phyloP scores from a whole-genome alignment of 441 rosid species.

The Bocquillonia castaneifolia region DNA sequence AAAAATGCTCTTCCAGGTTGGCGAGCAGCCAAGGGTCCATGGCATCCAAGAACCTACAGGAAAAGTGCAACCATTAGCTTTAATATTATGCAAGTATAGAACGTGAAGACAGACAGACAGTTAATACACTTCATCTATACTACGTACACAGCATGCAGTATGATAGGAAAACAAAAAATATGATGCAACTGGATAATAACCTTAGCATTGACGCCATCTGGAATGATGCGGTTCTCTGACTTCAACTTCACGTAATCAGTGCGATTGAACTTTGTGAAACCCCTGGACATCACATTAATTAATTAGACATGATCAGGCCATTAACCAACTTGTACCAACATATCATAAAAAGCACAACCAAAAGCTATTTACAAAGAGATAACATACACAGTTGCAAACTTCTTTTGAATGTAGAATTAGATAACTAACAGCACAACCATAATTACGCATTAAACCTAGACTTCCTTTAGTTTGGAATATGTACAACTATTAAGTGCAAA shows the following conservation, averaged over 20 bases:
- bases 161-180: background rate
- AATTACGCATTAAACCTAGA: too few species aligned
- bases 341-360: background rate
- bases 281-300: constrained; percentile 43
- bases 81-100: too few species aligned
- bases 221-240: constrained; percentile 55
- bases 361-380: too few species aligned
- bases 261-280: constrained; percentile 78
- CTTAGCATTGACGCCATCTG: constrained; percentile 94
- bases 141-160: background rate
- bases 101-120: background rate
- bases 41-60: constrained; percentile 62
- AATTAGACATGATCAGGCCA: background rate
- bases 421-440: too few species aligned
- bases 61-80: constrained; percentile 1
- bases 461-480: too few species aligned
- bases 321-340: too few species aligned
- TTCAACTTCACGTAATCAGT: constrained; percentile 62
- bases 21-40: constrained; percentile 57
- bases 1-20: constrained; percentile 55
- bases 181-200: constrained; percentile 24
- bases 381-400: too few species aligned
- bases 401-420: too few species aligned
- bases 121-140: background rate
- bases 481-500: too few species aligned